phyloP scores from a whole-genome alignment of 202 grass and related monocot genomes.

The Alloteropsis angusta region DNA sequence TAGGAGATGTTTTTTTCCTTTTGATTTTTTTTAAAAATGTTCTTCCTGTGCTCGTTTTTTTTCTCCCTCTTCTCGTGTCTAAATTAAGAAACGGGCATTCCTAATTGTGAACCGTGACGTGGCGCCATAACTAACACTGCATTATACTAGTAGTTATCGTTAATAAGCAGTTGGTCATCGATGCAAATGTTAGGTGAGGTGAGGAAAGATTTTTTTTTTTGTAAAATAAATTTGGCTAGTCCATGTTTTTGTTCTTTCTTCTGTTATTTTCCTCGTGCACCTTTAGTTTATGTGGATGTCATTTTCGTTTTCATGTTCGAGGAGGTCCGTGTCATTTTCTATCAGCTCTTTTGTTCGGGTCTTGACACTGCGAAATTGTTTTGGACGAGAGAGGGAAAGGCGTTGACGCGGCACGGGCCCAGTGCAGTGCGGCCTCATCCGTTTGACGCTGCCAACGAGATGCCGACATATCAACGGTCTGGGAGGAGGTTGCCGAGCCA shows the following conservation, averaged over 20 bases:
- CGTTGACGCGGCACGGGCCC: conserved; percentile 33
- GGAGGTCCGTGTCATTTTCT: neutral
- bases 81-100: conserved; percentile 15
- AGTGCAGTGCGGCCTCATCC: neutral
- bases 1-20: neutral
- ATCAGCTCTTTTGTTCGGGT: neutral
- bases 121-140: conserved; percentile 9
- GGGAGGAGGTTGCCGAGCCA: neutral
- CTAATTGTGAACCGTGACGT: conserved; percentile 10
- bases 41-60: neutral
- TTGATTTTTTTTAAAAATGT: neutral
- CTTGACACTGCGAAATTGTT: conserved; percentile 10
- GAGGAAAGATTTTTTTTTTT: neutral
- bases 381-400: neutral
- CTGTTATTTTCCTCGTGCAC: neutral
- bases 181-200: conserved; percentile 22
- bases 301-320: neutral
- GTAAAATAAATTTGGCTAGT: too few species aligned
- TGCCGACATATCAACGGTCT: neutral
- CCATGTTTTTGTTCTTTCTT: neutral
- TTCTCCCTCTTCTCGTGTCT: conserved; percentile 13
- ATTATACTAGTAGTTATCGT: neutral
- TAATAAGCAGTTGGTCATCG: conserved; percentile 1
- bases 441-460: neutral
- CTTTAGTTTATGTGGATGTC: neutral